phyloP scores from a whole-genome alignment of 176 grass and related monocot genomes.

The Cocos nucifera region DNA sequence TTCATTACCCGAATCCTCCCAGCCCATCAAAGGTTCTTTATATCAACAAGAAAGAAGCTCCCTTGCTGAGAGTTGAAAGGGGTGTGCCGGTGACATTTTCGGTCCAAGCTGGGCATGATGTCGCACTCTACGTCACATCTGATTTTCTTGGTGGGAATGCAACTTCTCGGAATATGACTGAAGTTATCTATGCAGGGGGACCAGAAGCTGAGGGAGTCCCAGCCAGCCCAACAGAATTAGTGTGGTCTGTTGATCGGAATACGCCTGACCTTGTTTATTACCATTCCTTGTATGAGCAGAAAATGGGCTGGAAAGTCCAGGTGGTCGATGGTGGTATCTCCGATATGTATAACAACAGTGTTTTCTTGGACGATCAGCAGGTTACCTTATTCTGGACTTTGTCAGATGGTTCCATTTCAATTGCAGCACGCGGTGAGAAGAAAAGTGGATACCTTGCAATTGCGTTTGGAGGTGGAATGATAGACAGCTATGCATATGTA shows the following conservation, averaged over 20 bases:
- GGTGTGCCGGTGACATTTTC: conserved; percentile 95
- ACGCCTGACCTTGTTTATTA: conserved; percentile 83
- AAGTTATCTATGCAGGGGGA: conserved; percentile 67
- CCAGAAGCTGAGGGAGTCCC: conserved; percentile 49
- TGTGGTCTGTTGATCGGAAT: conserved; percentile 75
- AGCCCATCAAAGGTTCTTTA: conserved; percentile 72
- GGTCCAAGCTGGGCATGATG: conserved; percentile 78
- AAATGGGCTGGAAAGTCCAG: conserved; percentile 88
- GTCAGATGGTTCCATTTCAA: conserved; percentile 53
- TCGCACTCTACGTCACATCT: conserved; percentile 79
- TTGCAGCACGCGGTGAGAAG: conserved; percentile 62
- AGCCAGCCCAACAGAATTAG: conserved; percentile 57
- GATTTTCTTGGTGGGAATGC: conserved; percentile 75
- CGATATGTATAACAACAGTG: conserved; percentile 93
- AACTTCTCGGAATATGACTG: conserved; percentile 51
- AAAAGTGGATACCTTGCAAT: conserved; percentile 80
- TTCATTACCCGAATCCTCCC: conserved; percentile 84
- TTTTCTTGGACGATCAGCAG: conserved; percentile 79
- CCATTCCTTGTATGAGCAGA: conserved; percentile 67
- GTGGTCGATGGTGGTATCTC: conserved; percentile 76
- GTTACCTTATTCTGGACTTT: conserved; percentile 83
- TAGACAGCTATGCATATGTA: conserved; percentile 74
- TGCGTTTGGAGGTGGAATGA: conserved; percentile 63
- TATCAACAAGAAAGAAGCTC: conserved; percentile 97
- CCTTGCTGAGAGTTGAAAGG: conserved; percentile 84